Conservation (phyloP, 2,329 filamentous ascomycete species). For the Fusarium illudens region DNA sequence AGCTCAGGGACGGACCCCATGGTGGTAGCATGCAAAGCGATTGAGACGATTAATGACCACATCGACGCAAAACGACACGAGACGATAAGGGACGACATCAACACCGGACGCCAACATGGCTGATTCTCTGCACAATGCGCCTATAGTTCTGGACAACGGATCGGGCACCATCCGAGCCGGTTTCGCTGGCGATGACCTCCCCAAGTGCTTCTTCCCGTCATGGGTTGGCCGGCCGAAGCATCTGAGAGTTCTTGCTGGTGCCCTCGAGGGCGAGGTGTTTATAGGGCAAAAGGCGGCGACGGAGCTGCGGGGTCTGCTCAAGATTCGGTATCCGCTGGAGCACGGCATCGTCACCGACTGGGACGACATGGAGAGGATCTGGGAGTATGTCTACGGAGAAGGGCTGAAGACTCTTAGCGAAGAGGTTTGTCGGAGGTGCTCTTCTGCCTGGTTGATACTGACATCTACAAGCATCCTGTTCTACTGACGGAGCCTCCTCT, state of each 20-base stretch:
- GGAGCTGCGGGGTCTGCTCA: conserved; percentile 89
- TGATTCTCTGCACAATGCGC: conserved; percentile 87
- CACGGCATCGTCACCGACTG: conserved; percentile 99
- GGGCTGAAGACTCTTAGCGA: conserved; percentile 96
- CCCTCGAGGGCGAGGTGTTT: conserved; percentile 95
- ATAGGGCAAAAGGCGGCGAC: conserved; percentile 90
- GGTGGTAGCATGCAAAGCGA: conserved; percentile 28
- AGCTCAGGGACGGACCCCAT: conserved; percentile 32
- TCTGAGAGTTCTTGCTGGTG: conserved; percentile 91
- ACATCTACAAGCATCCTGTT: conserved; percentile 78
- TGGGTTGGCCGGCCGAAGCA: conserved; percentile 98
- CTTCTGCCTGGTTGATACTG: conserved; percentile 20
- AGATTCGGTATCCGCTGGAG: conserved; percentile 95
- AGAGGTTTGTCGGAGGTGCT: conserved; percentile 67
- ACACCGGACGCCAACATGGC: conserved; percentile 53
- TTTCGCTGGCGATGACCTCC: conserved; percentile 94
- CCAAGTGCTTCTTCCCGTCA: conserved; percentile 97
- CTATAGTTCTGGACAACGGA: conserved; percentile 98
- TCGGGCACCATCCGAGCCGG: conserved; percentile 97
- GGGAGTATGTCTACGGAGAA: conserved; percentile 97
- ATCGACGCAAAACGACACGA: conserved; percentile 13
- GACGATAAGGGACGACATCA: conserved; percentile 3
- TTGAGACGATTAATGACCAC: conserved; percentile 30
- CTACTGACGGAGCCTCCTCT: conserved; percentile 94
- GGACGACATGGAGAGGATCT: conserved; percentile 99